Conservation (phyloP, 164 flowering plant genomes). For the grape (Vitis vinifera) region DNA sequence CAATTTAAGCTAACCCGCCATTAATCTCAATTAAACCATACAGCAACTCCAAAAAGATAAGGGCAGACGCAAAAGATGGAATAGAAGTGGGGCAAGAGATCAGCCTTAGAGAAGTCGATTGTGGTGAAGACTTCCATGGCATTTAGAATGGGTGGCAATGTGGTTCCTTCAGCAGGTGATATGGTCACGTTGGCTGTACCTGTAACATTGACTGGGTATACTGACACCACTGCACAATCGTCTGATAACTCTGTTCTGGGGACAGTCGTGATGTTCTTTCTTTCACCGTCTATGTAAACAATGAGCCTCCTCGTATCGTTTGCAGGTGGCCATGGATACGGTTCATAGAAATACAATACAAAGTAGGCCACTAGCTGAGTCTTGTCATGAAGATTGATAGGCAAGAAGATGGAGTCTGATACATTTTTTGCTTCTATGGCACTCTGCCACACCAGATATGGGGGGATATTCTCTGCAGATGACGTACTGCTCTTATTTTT, state of each 20-base stretch:
- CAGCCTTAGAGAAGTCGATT: too few relatives aligned
- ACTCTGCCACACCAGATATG: background rate
- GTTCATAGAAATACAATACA: constrained; percentile 7
- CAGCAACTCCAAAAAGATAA: background rate
- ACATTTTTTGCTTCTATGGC: constrained; percentile 7
- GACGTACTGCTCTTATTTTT: too few relatives aligned
- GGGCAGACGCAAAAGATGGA: too few relatives aligned
- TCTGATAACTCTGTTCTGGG: too few relatives aligned
- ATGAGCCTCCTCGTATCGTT: too few relatives aligned
- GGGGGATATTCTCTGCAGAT: background rate
- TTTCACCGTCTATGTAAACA: constrained; percentile 1
- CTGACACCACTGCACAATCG: background rate
- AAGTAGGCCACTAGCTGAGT: constrained; percentile 7
- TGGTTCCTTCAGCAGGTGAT: background rate
- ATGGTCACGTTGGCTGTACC: constrained; percentile 9
- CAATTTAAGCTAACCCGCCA: too few relatives aligned
- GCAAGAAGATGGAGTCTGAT: background rate
- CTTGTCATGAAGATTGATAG: background rate
- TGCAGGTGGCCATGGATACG: too few relatives aligned
- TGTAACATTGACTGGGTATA: background rate
- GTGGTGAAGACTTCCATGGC: constrained; percentile 13
- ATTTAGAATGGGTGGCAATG: constrained; percentile 10
- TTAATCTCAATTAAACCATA: too few relatives aligned
- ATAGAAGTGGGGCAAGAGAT: too few relatives aligned
- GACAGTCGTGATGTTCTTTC: too few relatives aligned